Base-by-base conservation (phyloP, 2,329 filamentous ascomycete species). In the Coniochaeta pulveracea region DNA sequence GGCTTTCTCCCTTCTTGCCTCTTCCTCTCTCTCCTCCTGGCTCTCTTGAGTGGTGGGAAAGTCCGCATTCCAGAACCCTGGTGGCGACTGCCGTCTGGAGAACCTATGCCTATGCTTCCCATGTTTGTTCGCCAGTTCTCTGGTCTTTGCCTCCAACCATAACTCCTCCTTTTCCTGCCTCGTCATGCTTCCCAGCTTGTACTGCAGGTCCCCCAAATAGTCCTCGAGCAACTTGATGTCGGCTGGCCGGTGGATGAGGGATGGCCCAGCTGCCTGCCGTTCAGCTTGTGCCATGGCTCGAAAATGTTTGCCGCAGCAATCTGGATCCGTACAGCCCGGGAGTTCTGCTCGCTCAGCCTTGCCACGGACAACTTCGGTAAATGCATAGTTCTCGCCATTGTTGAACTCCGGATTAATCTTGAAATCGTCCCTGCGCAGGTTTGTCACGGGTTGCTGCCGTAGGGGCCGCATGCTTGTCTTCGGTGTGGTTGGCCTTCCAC, bases 21-120 rank as follows among this genome's bases (percentile, higher is more conserved):
- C 81, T 48, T 77, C 75, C 38, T 69, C 66, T 37, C 71, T 71
- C 46, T 89, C 75, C 34, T 65, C 60, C 43, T 72, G 63, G 18
- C 78, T 57, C 55, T 95, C 84, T 52, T 96, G 91, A 2, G 91
- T 95, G 17, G 63, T 76, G 2, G 89, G 88, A 51, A 98, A 93
- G 44, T 93, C 89, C 2, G 80, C 71, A 34, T 84, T 69, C 91
- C 91, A 98, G 51, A 85, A 96, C 0, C 86, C 88, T 2, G 85
- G 85, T 10, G 91, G 88, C 8, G 81, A 85, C 27, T 61, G 65
- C 40, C 72, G 68, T 33, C 85, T 71, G 38, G 78, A 72, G 54
- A 80, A 86, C 18, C 76, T 68, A 44, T 89, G 72, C 36, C 81
- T 70, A 55, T 95, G 88, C 50, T 69, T 85, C 5, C 86, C 86